Base-by-base conservation (phyloP, 495 filamentous ascomycete species). In the Opeltia flavorubescens region DNA sequence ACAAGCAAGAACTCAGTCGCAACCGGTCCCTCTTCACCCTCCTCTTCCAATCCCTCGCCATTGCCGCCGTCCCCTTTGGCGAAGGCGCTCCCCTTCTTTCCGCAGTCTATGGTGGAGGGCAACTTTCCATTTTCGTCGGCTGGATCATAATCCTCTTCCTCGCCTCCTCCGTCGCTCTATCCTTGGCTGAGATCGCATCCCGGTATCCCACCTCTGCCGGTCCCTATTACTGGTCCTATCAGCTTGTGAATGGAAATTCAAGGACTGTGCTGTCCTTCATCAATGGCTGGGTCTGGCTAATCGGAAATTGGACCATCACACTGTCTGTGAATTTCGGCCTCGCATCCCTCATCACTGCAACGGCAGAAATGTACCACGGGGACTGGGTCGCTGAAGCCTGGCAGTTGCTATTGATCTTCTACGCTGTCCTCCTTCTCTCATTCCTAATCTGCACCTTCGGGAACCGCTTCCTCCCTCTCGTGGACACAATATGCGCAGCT, bases 281-380 rank as follows among this genome's bases (percentile, higher is more conserved):
- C 46, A 80, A 71, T 50, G 78, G 75, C 44, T 83, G 80, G 80
- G 60, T 76, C 18, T 83, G 76, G 56, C 66, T 80, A 6, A 72
- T 83, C 20, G 80, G 78, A 23, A 82, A 83, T 55, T 79, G 80
- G 60, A 83, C 78, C 25, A 81, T 83, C 44, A 84, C 78, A 0
- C 64, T 83, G 33, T 72, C 77, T 5, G 78, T 82, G 26, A 79
- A 83, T 52, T 84, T 84, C 49, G 80, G 77, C 58, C 77, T 73
- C 38, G 67, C 21, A 60, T 69, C 47, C 50, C 52, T 84, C 25
- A 76, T 83, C 31, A 65, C 36, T 47, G 29, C 29, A 13, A 46
- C 44, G 3, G 29, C 44, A 13, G 31, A 8, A 26, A 36, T 36
- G 1, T 36, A 36, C 21, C 20, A 21, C 28, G 17, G 17, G 3